Base-by-base conservation (phyloP, 805 yeast genomes). In the Cyberlindnera mycetangii region DNA sequence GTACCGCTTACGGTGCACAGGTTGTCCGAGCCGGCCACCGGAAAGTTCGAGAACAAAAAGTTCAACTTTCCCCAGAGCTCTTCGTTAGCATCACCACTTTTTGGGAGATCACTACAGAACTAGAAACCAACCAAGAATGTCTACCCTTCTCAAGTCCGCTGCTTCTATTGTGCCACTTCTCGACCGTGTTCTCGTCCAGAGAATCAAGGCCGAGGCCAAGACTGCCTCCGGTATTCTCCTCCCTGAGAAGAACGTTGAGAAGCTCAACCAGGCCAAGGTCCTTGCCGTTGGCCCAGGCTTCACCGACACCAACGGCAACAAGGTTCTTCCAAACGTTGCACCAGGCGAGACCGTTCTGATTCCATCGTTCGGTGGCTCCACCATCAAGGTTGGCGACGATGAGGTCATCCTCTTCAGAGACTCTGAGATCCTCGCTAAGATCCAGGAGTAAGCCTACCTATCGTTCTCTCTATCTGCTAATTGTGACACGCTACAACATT, bases 211-310 rank as follows among this genome's bases (percentile, higher is more conserved):
- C 48, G 84, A 87, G 62, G 77, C 92, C 55, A 78, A 89, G 74
- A 90, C 98, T 48, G 85, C 96, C 46, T 82, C 93, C 36, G 98
- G 98, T 62, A 79, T 90, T 61, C 87, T 81, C 71, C 84, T 90
- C 56, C 98, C 98, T 51, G 97, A 90, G 72, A 89, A 89, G 77
- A 90, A 92, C 75, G 95, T 85, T 59, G 92, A 88, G 67, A 93
- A 92, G 73, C 79, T 89, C 63, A 87, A 87, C 75, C 86, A 89
- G 70, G 99, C 90, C 50, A 82, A 83, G 44, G 98, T 92, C 41
- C 70, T 92, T 53, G 92, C 98, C 47, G 89, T 90, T 53, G 99
- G 99, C 50, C 98, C 98, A 44, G 99, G 99, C 56, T 75, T 78
- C 64, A 71, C 83, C 48, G 85, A 85, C 70, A 71, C 77, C 47